Evolutionary conservation across 108 stramenopile genomes (phyloP).

Genomic region (Skeletonema marinoi): DNA sequence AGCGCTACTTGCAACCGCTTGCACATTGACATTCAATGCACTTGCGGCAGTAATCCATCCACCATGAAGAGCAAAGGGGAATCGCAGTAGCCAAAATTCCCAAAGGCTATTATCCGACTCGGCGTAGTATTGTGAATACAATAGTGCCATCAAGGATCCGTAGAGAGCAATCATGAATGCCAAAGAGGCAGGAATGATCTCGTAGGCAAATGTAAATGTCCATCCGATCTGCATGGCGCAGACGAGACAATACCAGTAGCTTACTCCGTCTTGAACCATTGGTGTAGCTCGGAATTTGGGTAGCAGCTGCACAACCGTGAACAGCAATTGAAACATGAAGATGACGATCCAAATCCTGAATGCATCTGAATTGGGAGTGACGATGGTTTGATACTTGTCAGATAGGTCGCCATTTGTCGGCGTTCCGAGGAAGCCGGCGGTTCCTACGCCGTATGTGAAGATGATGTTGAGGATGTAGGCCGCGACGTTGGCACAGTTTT

Average conservation of each 20-base stretch:
- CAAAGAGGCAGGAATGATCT: conserved; percentile 57
- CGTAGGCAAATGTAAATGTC: conserved; percentile 72
- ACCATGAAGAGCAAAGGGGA: conserved; percentile 80
- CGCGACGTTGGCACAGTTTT: conserved; percentile 65
- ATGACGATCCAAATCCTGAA: conserved; percentile 88
- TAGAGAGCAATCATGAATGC: conserved; percentile 67
- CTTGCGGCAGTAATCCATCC: conserved; percentile 88
- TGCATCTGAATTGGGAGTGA: conserved; percentile 72
- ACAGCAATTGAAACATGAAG: conserved; percentile 67
- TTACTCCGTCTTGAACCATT: conserved; percentile 57
- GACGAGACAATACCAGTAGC: conserved; percentile 61
- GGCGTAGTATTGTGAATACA: conserved; percentile 40
- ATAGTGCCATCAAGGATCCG: conserved; percentile 35
- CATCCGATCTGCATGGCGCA: conserved; percentile 64
- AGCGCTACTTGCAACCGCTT: conserved; percentile 48
- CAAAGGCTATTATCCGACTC: conserved; percentile 11
- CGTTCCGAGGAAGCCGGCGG: conserved; percentile 32
- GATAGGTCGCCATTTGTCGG: conserved; percentile 63
- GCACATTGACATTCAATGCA: conserved; percentile 74
- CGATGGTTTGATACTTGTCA: conserved; percentile 81
- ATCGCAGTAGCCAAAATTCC: conserved; percentile 71
- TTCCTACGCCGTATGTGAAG: conserved; percentile 66
- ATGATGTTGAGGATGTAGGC: conserved; percentile 68
- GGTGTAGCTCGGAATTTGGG: conserved; percentile 34
- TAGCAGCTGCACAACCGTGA: conserved; percentile 60